Base-by-base conservation (phyloP, 768 basidiomycete species). In the Tubosaeta sp. region DNA sequence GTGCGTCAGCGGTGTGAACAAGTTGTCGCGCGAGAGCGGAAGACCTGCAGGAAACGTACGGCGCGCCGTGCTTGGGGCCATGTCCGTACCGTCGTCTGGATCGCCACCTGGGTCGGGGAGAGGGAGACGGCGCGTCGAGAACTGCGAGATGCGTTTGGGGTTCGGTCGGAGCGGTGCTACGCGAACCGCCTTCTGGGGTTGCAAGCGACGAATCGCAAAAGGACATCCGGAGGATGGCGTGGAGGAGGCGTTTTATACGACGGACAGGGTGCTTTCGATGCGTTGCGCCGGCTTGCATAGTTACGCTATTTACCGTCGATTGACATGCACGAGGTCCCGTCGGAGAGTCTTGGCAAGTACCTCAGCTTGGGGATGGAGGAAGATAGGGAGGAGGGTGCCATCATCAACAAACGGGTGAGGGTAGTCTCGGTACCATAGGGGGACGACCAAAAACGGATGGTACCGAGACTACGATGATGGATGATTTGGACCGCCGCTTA, bases 181-280 rank as follows among this genome's bases (percentile, higher is more conserved):
- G 34, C 71, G 69, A 1, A 70, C 58, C 8, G 76, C 73, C 1
- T 55, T 55, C 9, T 53, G 62, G 1, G 83, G 76, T 9, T 70
- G 66, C 12, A 86, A 22, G 22, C 22, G 22, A 22, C 22, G 22
- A 22, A 22, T 22, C 22, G 22, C 22, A 22, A 22, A 22, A 22
- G 22, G 22, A 3, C 97, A 98, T 67, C 97, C 98, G 68, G 95
- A 97, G 16, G 97, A 98, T 66, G 95, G 95, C 13, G 97, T 98
- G 32, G 97, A 99, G 62, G 97, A 98, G 66, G 97, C 95, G 3
- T 97, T 98, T 74, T 97, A 97, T 68, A 95, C 91, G 33, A 95
- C 92, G 4, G 91, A 98, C 67, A 79, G 97, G 46, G 97, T 98
- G 60, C 94, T 97, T 91, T 71, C 67, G 65, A 73, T 45, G 71